Evolutionary conservation across 345 rosid genomes (phyloP).

Genomic region (Arabis alpina): DNA sequence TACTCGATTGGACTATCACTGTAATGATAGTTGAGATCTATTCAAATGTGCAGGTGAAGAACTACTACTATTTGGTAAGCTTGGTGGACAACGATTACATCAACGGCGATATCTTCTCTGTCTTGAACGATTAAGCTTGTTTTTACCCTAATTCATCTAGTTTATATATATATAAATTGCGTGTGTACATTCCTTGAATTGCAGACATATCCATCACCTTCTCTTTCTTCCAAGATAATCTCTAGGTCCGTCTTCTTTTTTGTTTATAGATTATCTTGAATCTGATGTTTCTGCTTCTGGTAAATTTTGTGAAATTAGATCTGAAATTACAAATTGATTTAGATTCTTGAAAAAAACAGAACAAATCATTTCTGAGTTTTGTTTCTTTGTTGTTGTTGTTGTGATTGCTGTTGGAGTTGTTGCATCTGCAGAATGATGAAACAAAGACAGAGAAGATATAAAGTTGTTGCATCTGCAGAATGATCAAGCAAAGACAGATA

Average conservation of each 20-base stretch:
- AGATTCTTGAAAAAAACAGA: not conserved
- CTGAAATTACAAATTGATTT: not conserved
- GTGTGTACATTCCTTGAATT: constrained; percentile 35
- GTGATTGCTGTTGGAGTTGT: constrained; percentile 64
- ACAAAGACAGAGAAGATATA: too few species aligned
- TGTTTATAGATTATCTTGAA: constrained; percentile 30
- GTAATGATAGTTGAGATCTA: too few species aligned
- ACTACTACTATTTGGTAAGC: too few species aligned
- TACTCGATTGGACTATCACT: too few species aligned
- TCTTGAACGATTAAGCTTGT: too few species aligned
- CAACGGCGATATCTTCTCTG: too few species aligned
- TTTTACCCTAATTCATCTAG: constrained; percentile 3
- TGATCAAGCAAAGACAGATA: too few species aligned
- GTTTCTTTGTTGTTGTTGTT: not conserved
- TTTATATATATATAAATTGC: constrained; percentile 24
- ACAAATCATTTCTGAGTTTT: constrained; percentile 6
- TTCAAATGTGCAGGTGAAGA: too few species aligned
- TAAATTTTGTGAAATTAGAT: constrained; percentile 11
- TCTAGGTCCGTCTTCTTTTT: too few species aligned
- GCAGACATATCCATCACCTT: constrained; percentile 31
- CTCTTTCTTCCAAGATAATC: constrained; percentile 16
- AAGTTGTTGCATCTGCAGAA: too few species aligned
- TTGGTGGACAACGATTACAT: too few species aligned
- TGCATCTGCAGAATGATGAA: too few species aligned
- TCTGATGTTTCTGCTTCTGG: not conserved